These are phyloP conservation scores for Alternaria rosae DNA, from an alignment of 2,329 filamentous ascomycete genomes.

Conservation along the genomic window DNA sequence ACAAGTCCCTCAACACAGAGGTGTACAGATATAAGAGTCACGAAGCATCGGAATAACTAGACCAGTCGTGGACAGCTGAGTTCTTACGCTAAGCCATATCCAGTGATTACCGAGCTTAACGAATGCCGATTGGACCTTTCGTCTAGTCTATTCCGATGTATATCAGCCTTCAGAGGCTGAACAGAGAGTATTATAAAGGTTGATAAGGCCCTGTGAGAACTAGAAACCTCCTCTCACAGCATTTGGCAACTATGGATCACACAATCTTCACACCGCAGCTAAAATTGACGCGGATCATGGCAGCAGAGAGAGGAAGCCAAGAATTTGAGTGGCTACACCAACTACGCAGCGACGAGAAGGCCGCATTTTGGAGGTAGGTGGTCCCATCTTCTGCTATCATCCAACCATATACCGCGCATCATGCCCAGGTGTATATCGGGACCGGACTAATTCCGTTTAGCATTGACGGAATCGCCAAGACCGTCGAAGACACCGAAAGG, in stretches of 20 bases:
- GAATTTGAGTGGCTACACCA: slow-evolving; percentile 48
- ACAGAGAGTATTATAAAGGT: neutral
- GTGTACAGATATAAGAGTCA: neutral
- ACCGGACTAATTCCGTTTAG: slow-evolving; percentile 19
- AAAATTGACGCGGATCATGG: slow-evolving; percentile 41
- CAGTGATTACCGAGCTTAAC: slow-evolving; percentile 9
- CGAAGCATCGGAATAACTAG: slow-evolving; percentile 9
- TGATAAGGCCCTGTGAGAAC: neutral
- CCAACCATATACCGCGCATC: neutral
- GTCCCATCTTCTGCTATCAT: neutral
- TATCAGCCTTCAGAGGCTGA: neutral
- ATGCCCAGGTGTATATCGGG: neutral
- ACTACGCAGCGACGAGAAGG: slow-evolving; percentile 38
- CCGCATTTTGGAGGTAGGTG: slow-evolving; percentile 43
- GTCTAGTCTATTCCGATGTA: slow-evolving; percentile 5
- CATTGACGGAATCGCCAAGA: slow-evolving; percentile 32
- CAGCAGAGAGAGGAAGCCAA: slow-evolving; percentile 36
- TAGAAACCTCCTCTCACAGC: neutral
- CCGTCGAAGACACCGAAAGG: slow-evolving; percentile 39
- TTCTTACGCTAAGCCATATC: neutral
- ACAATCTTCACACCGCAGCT: slow-evolving; percentile 39
- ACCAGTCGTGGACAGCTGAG: neutral
- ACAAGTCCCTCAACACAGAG: neutral
- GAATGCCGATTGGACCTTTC: slow-evolving; percentile 12
- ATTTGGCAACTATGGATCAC: slow-evolving; percentile 29